Percentiles rank a stretch among this genome's conserved stretches.
phyloP scores from a whole-genome alignment of 2,329 filamentous ascomycete genomes.

The Aspergillus viridinutans region DNA sequence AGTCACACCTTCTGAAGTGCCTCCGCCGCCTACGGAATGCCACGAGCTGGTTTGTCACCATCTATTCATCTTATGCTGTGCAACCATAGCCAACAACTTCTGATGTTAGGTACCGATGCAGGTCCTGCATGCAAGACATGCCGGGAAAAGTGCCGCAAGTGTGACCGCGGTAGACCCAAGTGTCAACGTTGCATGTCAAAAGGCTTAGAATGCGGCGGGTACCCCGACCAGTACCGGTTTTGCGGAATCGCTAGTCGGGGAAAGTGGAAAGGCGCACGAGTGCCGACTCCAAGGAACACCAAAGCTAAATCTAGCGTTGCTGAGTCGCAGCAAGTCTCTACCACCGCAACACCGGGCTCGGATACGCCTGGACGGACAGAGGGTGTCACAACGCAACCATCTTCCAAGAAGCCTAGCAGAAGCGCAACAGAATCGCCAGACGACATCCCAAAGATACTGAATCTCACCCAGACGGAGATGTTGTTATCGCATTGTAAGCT shows the following conservation, averaged over 20 bases:
- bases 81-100: background rate
- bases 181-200: constrained; percentile 29
- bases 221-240: constrained; percentile 31
- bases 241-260: constrained; percentile 28
- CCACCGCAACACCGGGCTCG: background rate
- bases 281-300: constrained; percentile 7
- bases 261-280: constrained; percentile 25
- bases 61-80: background rate
- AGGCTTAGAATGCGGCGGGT: constrained; percentile 27
- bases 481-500: constrained; percentile 22
- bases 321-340: background rate
- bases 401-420: background rate
- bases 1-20: background rate
- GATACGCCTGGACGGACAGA: background rate
- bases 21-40: constrained; percentile 1
- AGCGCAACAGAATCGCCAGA: background rate
- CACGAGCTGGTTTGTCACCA: constrained; percentile 5
- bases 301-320: background rate
- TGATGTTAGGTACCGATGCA: constrained; percentile 1
- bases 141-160: constrained; percentile 30
- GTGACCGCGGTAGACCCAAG: constrained; percentile 26
- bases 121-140: constrained; percentile 31
- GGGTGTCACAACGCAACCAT: background rate
- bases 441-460: constrained; percentile 6
- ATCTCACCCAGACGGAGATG: constrained; percentile 11